A percentile compares a stretch with the other conserved stretches of the same genome.
phyloP scores from a whole-genome alignment of 2,329 filamentous ascomycete species.

The Aspergillus quadrilineatus region DNA sequence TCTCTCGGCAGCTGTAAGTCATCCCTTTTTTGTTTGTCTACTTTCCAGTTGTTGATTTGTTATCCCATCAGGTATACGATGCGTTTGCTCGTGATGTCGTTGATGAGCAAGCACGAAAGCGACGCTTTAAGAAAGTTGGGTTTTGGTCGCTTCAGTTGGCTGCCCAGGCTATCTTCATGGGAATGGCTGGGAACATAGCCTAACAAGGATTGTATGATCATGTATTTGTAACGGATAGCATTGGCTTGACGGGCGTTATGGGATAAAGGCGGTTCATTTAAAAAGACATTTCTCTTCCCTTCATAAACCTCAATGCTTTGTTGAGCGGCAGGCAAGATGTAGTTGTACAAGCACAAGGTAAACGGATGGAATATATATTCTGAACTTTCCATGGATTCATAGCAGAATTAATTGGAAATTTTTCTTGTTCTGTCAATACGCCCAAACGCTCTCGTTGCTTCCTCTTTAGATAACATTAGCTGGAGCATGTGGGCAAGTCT shows the following conservation, averaged over 20 bases:
- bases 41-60: conserved; percentile 4
- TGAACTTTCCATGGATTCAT: background rate
- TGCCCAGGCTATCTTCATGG: conserved; percentile 90
- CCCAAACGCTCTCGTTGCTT: background rate
- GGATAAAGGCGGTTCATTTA: conserved; percentile 15
- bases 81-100: conserved; percentile 90
- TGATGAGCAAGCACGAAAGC: conserved; percentile 79
- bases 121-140: conserved; percentile 90
- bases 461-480: background rate
- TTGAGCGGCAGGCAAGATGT: background rate
- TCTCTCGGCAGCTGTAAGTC: conserved; percentile 71
- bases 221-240: conserved; percentile 12
- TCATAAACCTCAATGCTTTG: background rate
- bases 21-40: background rate
- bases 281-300: conserved; percentile 13
- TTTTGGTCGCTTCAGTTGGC: conserved; percentile 93
- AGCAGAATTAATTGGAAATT: background rate
- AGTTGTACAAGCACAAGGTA: background rate
- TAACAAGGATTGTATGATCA: conserved; percentile 35
- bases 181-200: conserved; percentile 79
- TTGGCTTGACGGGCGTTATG: conserved; percentile 8
- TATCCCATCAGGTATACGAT: conserved; percentile 67
- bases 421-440: background rate
- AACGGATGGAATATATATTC: background rate
- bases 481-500: background rate